Percentiles rank a stretch among this genome's conserved stretches.
phyloP scores from a whole-genome alignment of 768 basidiomycete species.

The Tricholoma saponaceum region DNA sequence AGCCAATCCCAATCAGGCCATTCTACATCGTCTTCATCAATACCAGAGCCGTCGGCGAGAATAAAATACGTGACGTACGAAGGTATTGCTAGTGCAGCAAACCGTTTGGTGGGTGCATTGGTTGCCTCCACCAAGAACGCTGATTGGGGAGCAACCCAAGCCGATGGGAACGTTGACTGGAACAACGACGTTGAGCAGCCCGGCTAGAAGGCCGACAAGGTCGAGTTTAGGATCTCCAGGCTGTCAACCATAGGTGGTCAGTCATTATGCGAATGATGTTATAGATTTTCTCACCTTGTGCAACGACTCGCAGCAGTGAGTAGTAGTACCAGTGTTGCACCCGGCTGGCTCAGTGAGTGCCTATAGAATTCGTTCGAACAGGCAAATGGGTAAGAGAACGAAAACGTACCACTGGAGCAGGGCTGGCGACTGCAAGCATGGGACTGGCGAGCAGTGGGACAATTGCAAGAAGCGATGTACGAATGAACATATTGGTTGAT shows the following conservation, averaged over 20 bases:
- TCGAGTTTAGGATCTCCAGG: background rate
- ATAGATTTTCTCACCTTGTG: constrained; percentile 6
- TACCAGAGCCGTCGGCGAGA: background rate
- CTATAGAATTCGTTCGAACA: background rate
- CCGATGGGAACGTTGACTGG: constrained; percentile 9
- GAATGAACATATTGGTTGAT: background rate
- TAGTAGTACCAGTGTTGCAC: constrained; percentile 17
- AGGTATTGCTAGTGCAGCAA: constrained; percentile 25
- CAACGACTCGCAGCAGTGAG: constrained; percentile 20
- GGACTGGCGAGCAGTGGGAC: constrained; percentile 22
- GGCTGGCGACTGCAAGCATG: constrained; percentile 16
- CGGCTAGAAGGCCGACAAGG: background rate
- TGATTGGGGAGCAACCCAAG: constrained; percentile 16
- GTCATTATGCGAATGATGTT: background rate
- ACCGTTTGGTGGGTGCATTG: constrained; percentile 22
- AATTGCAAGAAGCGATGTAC: background rate
- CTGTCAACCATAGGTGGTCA: background rate
- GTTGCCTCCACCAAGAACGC: constrained; percentile 6
- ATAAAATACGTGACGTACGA: constrained; percentile 11
- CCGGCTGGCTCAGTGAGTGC: background rate
- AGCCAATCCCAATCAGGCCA: constrained; percentile 18
- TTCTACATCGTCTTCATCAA: background rate
- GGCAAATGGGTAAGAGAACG: constrained; percentile 5
- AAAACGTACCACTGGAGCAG: constrained; percentile 9
- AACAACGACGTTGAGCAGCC: background rate